These are phyloP conservation scores for Marchantia polymorpha DNA, from an alignment of 225 moss, liverwort and hornwort genomes.

Conservation along the genomic window DNA sequence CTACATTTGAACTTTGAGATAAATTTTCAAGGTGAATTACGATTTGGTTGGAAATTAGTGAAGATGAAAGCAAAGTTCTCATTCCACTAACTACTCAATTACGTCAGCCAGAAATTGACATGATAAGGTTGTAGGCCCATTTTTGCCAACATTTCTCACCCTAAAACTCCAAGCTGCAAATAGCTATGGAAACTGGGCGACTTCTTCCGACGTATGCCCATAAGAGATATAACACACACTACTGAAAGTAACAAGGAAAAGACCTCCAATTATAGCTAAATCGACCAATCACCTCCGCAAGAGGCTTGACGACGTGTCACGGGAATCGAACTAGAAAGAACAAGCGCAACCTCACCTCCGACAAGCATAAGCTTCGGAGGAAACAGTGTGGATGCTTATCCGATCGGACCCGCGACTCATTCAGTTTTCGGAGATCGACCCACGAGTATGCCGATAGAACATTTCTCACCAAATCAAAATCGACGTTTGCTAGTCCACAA, in stretches of 20 bases:
- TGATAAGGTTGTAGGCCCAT: neutral
- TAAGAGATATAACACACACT: neutral
- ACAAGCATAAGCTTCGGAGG: neutral
- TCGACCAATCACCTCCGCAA: neutral
- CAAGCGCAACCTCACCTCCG: neutral
- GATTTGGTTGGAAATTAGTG: too few species aligned
- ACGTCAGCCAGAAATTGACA: too few species aligned
- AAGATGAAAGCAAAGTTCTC: too few species aligned
- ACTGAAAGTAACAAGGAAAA: neutral
- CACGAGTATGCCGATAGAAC: neutral
- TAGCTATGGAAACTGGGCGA: neutral
- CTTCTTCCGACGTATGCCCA: neutral
- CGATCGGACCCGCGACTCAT: neutral
- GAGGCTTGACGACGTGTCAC: neutral
- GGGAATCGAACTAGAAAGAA: neutral
- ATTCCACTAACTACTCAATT: too few species aligned
- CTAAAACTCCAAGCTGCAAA: neutral
- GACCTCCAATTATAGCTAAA: neutral
- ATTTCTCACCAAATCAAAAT: neutral
- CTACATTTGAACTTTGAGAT: too few species aligned
- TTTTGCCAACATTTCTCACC: neutral
- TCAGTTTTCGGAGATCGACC: neutral
- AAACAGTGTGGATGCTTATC: neutral
- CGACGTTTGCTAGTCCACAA: neutral
- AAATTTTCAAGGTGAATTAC: too few species aligned